Evolutionary conservation across 2,329 filamentous ascomycete species (phyloP).

Genomic region (Fusarium chlamydosporum): DNA sequence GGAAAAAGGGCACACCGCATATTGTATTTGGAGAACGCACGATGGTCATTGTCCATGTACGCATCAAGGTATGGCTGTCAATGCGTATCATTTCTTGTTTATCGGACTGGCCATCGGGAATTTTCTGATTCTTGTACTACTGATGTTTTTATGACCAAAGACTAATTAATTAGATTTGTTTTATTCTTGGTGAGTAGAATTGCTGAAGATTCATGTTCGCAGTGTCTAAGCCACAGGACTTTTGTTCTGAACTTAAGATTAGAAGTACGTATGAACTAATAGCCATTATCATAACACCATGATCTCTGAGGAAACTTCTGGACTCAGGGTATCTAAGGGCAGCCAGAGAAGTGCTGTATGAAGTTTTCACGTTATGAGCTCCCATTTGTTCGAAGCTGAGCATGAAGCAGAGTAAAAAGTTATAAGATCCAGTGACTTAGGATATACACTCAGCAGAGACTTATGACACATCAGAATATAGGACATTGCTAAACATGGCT

Average conservation of each 20-base stretch:
- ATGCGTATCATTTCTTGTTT: slow-evolving; percentile 33
- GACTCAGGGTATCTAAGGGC: background rate
- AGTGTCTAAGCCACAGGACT: background rate
- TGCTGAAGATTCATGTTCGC: background rate
- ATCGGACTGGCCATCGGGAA: slow-evolving; percentile 27
- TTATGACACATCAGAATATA: background rate
- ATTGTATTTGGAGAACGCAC: slow-evolving; percentile 26
- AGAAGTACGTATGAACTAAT: background rate
- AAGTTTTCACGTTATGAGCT: background rate
- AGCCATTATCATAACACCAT: background rate
- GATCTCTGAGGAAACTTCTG: background rate
- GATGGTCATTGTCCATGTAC: slow-evolving; percentile 25
- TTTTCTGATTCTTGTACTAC: slow-evolving; percentile 40
- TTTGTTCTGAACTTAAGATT: background rate
- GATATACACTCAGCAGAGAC: background rate
- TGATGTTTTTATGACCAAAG: slow-evolving; percentile 43
- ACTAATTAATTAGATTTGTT: slow-evolving; percentile 37
- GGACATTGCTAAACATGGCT: background rate
- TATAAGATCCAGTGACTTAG: too few relatives aligned
- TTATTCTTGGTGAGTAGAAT: slow-evolving; percentile 8
- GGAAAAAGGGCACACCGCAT: slow-evolving; percentile 43
- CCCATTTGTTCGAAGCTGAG: background rate
- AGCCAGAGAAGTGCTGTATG: background rate
- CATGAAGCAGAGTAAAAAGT: background rate
- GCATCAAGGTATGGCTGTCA: slow-evolving; percentile 30